A percentile compares a stretch with the other conserved stretches of the same genome.
These are phyloP conservation scores for Symbiodinium pilosum DNA, from an alignment of 73 alveolate species.

Conservation along the genomic window DNA sequence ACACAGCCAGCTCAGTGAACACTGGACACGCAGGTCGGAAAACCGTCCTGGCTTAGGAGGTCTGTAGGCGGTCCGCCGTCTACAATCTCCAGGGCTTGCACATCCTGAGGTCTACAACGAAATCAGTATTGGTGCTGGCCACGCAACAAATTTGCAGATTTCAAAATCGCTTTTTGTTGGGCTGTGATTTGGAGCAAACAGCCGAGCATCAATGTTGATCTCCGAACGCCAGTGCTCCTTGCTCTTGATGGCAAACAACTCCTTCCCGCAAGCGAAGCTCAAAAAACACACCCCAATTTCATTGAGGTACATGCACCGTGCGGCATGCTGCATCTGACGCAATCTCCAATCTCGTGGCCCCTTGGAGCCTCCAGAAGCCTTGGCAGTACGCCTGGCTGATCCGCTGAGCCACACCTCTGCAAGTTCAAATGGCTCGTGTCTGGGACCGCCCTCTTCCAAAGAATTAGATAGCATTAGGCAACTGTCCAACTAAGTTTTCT, in stretches of 20 bases:
- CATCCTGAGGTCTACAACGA: slow-evolving; percentile 60
- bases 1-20: too few relatives aligned
- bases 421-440: too few relatives aligned
- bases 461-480: too few relatives aligned
- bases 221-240: slow-evolving; percentile 92
- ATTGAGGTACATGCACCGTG: neutral
- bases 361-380: slow-evolving; percentile 57
- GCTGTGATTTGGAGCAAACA: neutral
- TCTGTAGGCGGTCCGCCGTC: slow-evolving; percentile 53
- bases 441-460: too few relatives aligned
- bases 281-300: neutral
- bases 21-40: too few relatives aligned
- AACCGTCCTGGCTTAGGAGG: slow-evolving; percentile 37
- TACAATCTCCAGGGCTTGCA: slow-evolving; percentile 67
- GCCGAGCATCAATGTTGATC: slow-evolving; percentile 16
- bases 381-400: slow-evolving; percentile 75
- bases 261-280: neutral
- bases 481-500: too few relatives aligned
- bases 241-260: slow-evolving; percentile 45
- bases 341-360: too few relatives aligned
- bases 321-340: neutral
- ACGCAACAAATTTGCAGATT: neutral
- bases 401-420: slow-evolving; percentile 89
- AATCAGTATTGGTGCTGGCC: neutral
- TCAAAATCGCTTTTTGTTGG: neutral